These are phyloP conservation scores for Aspergillus novoparasiticus DNA, from an alignment of 2,329 filamentous ascomycete genomes.

Conservation along the genomic window DNA sequence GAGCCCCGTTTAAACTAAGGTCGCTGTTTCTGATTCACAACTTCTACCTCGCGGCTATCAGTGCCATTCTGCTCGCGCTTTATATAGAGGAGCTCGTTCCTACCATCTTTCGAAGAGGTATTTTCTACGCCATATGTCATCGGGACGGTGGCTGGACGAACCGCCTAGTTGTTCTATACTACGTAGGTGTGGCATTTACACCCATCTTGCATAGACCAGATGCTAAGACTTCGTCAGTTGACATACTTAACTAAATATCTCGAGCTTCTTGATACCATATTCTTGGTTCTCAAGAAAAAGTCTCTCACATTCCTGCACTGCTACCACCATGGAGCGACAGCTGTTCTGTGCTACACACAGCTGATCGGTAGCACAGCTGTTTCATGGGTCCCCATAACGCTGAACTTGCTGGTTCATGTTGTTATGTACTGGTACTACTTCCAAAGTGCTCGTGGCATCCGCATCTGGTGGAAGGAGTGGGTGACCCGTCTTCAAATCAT, in stretches of 20 bases:
- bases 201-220: slow-evolving; percentile 51
- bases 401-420: slow-evolving; percentile 91
- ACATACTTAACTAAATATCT: slow-evolving; percentile 98
- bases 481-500: slow-evolving; percentile 95
- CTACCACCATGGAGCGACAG: slow-evolving; percentile 96
- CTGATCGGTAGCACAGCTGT: slow-evolving; percentile 88
- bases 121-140: slow-evolving; percentile 84
- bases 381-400: slow-evolving; percentile 87
- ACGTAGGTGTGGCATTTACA: slow-evolving; percentile 64
- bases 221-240: slow-evolving; percentile 41
- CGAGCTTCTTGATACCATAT: slow-evolving; percentile 91
- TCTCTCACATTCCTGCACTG: slow-evolving; percentile 97
- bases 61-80: slow-evolving; percentile 73
- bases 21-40: slow-evolving; percentile 92
- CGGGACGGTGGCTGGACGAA: slow-evolving; percentile 85
- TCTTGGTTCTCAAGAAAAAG: slow-evolving; percentile 99
- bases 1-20: slow-evolving; percentile 81
- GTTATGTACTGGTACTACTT: slow-evolving; percentile 99
- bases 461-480: slow-evolving; percentile 99
- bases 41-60: slow-evolving; percentile 85
- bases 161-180: slow-evolving; percentile 89
- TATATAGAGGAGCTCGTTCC: slow-evolving; percentile 90
- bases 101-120: slow-evolving; percentile 74
- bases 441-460: slow-evolving; percentile 90
- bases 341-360: slow-evolving; percentile 95